These are phyloP conservation scores for Quambalaria eucalypti DNA, from an alignment of 1,284 basidiomycete genomes.

Conservation along the genomic window DNA sequence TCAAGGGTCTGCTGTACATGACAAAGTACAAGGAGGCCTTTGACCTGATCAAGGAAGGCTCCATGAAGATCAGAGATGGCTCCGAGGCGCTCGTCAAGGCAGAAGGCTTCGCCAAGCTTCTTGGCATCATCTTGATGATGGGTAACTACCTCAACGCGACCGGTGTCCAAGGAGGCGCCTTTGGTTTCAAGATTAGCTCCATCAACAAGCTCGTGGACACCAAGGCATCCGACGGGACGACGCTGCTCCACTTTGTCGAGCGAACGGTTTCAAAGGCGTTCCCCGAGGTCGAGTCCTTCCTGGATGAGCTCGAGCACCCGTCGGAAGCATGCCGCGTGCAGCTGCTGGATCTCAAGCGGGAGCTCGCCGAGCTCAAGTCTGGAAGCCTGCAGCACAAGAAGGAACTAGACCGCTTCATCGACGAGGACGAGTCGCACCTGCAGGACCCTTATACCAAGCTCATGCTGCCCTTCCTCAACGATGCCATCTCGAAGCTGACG, in stretches of 20 bases:
- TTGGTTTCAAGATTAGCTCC: constrained; percentile 91
- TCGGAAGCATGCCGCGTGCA: constrained; percentile 75
- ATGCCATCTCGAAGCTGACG: constrained; percentile 26
- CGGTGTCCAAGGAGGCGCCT: constrained; percentile 90
- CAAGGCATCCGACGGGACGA: constrained; percentile 75
- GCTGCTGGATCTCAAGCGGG: constrained; percentile 39
- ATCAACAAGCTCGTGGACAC: constrained; percentile 98
- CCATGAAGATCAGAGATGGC: constrained; percentile 30
- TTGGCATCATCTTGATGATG: constrained; percentile 65
- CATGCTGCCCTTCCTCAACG: constrained; percentile 45
- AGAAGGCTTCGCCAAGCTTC: constrained; percentile 31
- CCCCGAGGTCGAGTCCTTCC: constrained; percentile 73
- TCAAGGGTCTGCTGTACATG: constrained; percentile 83
- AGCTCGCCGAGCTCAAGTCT: constrained; percentile 45
- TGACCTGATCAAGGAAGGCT: constrained; percentile 29
- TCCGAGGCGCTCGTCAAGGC: constrained; percentile 40
- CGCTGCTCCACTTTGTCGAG: constrained; percentile 88
- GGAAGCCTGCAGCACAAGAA: constrained; percentile 41
- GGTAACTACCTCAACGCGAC: constrained; percentile 98
- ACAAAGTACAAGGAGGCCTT: constrained; percentile 41
- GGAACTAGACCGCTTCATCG: constrained; percentile 40
- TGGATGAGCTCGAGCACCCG: constrained; percentile 79
- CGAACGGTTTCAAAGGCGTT: constrained; percentile 80
- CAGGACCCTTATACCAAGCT: constrained; percentile 43
- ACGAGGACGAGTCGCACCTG: constrained; percentile 38